These are phyloP conservation scores for Hymenoscyphus salicellus DNA, from an alignment of 2,329 filamentous ascomycete genomes.

Conservation along the genomic window DNA sequence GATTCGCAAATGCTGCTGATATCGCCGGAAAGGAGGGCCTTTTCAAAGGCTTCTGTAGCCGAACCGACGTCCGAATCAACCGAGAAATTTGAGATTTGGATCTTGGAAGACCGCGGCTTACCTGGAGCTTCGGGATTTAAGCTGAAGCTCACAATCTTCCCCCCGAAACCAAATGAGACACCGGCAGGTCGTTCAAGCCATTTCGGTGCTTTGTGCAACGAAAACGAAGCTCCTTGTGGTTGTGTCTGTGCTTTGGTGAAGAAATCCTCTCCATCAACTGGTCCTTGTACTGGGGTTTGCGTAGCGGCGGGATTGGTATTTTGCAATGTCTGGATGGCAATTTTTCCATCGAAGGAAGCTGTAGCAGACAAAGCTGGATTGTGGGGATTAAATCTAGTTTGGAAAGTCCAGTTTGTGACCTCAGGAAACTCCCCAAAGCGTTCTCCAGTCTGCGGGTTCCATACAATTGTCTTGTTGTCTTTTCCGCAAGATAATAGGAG, in stretches of 20 bases:
- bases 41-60: constrained; percentile 83
- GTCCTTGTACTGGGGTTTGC: constrained; percentile 63
- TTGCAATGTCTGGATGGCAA: constrained; percentile 87
- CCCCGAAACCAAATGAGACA: constrained; percentile 92
- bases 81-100: constrained; percentile 83
- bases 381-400: constrained; percentile 88
- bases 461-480: constrained; percentile 91
- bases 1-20: constrained; percentile 75
- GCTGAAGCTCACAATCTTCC: constrained; percentile 78
- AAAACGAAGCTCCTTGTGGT: constrained; percentile 86
- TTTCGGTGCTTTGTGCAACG: constrained; percentile 77
- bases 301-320: constrained; percentile 81
- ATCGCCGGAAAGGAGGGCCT: constrained; percentile 73
- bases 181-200: constrained; percentile 86
- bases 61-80: constrained; percentile 82
- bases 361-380: constrained; percentile 92
- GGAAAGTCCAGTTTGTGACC: constrained; percentile 99
- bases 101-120: constrained; percentile 67
- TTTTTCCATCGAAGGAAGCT: constrained; percentile 95
- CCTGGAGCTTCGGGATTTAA: constrained; percentile 56
- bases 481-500: constrained; percentile 91
- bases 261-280: constrained; percentile 89
- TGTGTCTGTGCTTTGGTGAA: constrained; percentile 91
- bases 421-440: constrained; percentile 89
- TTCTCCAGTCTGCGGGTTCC: constrained; percentile 92